Base-by-base conservation (phyloP, 176 grass and related monocot species). In the Puccinellia tenuiflora region DNA sequence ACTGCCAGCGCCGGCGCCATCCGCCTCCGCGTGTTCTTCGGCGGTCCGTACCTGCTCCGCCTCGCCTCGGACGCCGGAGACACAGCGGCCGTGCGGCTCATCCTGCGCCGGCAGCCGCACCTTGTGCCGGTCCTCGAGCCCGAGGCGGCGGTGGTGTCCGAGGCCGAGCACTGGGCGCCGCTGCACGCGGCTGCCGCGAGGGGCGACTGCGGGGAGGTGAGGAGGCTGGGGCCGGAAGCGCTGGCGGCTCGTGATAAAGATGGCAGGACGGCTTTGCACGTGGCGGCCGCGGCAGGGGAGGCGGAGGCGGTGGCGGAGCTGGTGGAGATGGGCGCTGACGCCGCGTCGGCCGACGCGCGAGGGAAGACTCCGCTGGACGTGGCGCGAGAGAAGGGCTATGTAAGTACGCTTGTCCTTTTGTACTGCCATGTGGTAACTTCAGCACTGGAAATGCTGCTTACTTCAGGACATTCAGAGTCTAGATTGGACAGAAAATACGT, bases 361-460 rank as follows among this genome's bases (percentile, higher is more conserved):
- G 86, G 92, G 31, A 81, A 75, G 79, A 88, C 89, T 15, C 86
- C 95, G 2, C 17, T 90, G 31, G 88, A 98, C 82, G 86, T 88
- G 43, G 92, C 95, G 33, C 83, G 86, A 9, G 92, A 93, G 24
- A 95, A 98, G 72, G 88, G 88, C 56, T 86, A 98, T n/a, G 95
- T 97, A 92, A 92, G 92, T 82, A 21, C 31, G 37, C 74, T 56
- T 57, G n/a, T 35, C 51, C 24, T 73, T 65, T 18, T 65, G 4
- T 66, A 78, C 83, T 22, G 73, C 77, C 54, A 33, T 52, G 0
- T 78, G 28, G 0, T 79, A 38, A 42, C 10, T 24, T 33, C 55
- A 65, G 25, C 33, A 64, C 20, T 82, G 52, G 51, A 53, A 21
- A n/a, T 1, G n/a, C 7, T 54, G 7, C 68, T 50, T 38, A 20